A percentile compares a stretch with the other conserved stretches of the same genome.
Evolutionary conservation across 2,329 filamentous ascomycete species (phyloP).

Genomic region (Arachnopeziza araneosa): DNA sequence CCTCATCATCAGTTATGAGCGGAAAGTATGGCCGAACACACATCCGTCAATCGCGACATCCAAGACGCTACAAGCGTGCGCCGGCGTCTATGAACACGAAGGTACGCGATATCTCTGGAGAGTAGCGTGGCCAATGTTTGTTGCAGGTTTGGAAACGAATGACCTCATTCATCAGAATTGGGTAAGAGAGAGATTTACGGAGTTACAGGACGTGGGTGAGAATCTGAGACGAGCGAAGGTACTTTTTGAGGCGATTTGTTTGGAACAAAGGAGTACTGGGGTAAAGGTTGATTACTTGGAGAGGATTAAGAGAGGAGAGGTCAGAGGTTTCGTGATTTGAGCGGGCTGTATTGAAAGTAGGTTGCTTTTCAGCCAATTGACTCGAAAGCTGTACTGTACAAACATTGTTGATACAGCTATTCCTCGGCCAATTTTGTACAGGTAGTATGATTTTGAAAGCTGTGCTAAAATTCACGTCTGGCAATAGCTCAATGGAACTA

Average conservation of each 20-base stretch:
- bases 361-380: not conserved
- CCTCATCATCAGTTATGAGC: not conserved
- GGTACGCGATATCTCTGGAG: conserved; percentile 2
- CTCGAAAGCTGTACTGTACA: not conserved
- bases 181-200: not conserved
- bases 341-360: not conserved
- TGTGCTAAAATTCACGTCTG: no score
- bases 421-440: no score
- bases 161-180: conserved; percentile 9
- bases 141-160: conserved; percentile 10
- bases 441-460: no score
- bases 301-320: not conserved
- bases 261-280: not conserved
- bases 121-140: conserved; percentile 9
- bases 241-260: not conserved
- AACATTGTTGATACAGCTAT: not conserved
- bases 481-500: not conserved
- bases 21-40: not conserved
- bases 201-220: not conserved
- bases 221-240: not conserved
- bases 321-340: not conserved
- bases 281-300: not conserved
- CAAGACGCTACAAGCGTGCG: conserved; percentile 3
- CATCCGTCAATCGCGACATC: not conserved
- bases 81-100: conserved; percentile 3